Conservation (phyloP, 1,139 yeast genomes). For the Pneumocystis jirovecii region DNA sequence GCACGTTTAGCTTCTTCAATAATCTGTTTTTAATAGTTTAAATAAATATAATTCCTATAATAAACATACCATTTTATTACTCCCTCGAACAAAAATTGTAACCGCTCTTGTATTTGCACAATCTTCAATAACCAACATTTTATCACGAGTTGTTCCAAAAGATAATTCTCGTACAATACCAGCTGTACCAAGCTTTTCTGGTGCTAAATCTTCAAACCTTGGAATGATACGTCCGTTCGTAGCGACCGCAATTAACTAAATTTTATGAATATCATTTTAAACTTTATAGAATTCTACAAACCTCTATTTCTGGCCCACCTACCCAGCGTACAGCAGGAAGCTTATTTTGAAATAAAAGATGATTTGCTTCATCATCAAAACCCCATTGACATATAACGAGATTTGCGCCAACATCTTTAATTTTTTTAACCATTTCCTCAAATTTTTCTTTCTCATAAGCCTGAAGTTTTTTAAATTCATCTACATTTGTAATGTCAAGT, state of each 20-base stretch:
- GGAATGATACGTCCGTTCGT: conserved; percentile 96
- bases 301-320: conserved; percentile 90
- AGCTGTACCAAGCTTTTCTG: conserved; percentile 75
- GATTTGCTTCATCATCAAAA: conserved; percentile 97
- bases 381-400: conserved; percentile 99
- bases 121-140: conserved; percentile 89
- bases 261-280: background rate
- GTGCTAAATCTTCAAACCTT: conserved; percentile 76
- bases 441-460: conserved; percentile 83
- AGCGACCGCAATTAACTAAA: conserved; percentile 70
- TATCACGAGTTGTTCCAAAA: conserved; percentile 91
- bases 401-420: conserved; percentile 85
- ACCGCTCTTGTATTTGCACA: conserved; percentile 82
- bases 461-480: conserved; percentile 81
- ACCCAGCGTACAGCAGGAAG: conserved; percentile 98
- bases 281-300: background rate
- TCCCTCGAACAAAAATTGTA: conserved; percentile 85
- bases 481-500: conserved; percentile 79
- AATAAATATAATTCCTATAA: background rate
- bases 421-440: conserved; percentile 73
- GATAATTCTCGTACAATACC: conserved; percentile 75
- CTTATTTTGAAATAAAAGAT: conserved; percentile 68
- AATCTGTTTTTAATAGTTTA: conserved; percentile 25
- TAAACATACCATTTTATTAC: conserved; percentile 60
- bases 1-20: conserved; percentile 95